These are phyloP conservation scores for Neurospora sp. DNA, from an alignment of 495 filamentous ascomycete genomes.

Conservation along the genomic window DNA sequence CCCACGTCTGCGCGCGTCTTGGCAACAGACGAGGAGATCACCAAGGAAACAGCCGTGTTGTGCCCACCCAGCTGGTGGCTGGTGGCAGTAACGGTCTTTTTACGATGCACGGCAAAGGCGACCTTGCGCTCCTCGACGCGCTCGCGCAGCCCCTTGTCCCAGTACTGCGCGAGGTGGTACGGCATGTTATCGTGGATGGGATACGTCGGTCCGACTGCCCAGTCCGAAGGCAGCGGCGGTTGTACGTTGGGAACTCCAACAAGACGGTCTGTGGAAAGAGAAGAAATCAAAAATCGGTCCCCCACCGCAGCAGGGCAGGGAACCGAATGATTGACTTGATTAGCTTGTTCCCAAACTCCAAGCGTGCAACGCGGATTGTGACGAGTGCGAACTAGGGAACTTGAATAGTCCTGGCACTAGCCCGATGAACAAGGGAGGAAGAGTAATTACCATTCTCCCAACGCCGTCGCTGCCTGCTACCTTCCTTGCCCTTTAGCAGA, in stretches of 20 bases:
- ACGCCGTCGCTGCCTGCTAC: slow-evolving; percentile 72
- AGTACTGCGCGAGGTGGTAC: slow-evolving; percentile 80
- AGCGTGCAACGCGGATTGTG: background rate
- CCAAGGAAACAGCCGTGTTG: background rate
- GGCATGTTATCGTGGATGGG: slow-evolving; percentile 61
- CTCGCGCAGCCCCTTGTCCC: slow-evolving; percentile 60
- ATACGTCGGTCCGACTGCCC: slow-evolving; percentile 68
- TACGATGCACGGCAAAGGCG: slow-evolving; percentile 16
- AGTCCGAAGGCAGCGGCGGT: slow-evolving; percentile 73
- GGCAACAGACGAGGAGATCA: background rate
- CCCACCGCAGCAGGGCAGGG: background rate
- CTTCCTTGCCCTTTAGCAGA: slow-evolving; percentile 82
- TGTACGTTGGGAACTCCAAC: slow-evolving; percentile 76
- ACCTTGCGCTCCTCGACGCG: slow-evolving; percentile 32
- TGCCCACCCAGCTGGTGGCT: slow-evolving; percentile 7
- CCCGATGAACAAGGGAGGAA: background rate
- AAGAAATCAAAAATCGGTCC: background rate
- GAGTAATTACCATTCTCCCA: slow-evolving; percentile 81
- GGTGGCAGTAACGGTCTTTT: slow-evolving; percentile 24
- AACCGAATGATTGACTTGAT: background rate
- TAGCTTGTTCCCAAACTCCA: background rate
- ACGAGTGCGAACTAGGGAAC: background rate
- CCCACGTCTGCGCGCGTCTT: slow-evolving; percentile 22
- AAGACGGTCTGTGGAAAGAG: slow-evolving; percentile 57
- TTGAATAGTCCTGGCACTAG: background rate